A percentile compares a stretch with the other conserved stretches of the same genome.
phyloP scores from a whole-genome alignment of 1,284 basidiomycete species.

The Blastosporella zonata region DNA sequence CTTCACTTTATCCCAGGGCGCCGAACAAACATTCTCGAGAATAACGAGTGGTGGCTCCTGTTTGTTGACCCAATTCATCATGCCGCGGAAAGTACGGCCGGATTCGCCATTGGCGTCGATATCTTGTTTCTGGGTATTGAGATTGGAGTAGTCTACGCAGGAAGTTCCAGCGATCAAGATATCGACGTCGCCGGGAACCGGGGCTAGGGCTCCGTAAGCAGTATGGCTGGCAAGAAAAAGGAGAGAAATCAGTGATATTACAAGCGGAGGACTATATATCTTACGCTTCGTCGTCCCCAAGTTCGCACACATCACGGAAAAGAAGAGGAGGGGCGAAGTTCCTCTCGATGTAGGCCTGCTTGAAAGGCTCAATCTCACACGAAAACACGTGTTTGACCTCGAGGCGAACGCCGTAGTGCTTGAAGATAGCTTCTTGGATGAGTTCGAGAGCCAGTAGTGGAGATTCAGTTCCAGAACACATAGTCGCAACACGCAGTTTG shows the following conservation, averaged over 20 bases:
- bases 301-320: constrained; percentile 92
- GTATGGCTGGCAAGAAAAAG: constrained; percentile 62
- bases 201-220: constrained; percentile 84
- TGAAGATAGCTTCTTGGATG: constrained; percentile 72
- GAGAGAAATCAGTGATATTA: constrained; percentile 8
- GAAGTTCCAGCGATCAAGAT: constrained; percentile 91
- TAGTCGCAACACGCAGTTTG: constrained; percentile 90
- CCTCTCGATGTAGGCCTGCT: constrained; percentile 96
- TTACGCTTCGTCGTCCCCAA: constrained; percentile 76
- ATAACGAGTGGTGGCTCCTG: constrained; percentile 90
- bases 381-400: constrained; percentile 93
- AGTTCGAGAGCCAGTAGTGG: constrained; percentile 88
- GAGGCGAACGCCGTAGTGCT: constrained; percentile 65
- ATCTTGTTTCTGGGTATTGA: constrained; percentile 91
- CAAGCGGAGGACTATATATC: constrained; percentile 25
- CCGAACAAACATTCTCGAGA: constrained; percentile 91
- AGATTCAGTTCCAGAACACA: constrained; percentile 97
- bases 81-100: constrained; percentile 85
- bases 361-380: constrained; percentile 97
- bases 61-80: constrained; percentile 90
- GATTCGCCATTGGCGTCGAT: constrained; percentile 88
- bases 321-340: constrained; percentile 91
- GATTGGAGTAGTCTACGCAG: constrained; percentile 94
- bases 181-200: constrained; percentile 90
- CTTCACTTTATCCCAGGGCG: constrained; percentile 82